Conservation (phyloP, 495 filamentous ascomycete species). For the Rusavskia elegans region DNA sequence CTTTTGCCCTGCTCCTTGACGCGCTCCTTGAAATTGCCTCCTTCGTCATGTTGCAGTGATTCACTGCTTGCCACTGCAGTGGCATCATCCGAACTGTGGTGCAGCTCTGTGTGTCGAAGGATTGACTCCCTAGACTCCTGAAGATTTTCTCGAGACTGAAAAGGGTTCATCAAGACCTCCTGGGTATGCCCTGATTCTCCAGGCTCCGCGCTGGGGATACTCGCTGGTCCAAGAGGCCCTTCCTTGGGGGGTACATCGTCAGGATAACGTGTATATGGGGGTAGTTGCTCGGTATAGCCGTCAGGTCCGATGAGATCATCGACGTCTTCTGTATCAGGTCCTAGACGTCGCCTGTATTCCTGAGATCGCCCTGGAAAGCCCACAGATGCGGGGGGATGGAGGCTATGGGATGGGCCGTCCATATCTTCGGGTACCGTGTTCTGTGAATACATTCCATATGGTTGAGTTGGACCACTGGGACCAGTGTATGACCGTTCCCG, state of each 20-base stretch:
- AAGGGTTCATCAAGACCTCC: constrained; percentile 2
- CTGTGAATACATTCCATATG: constrained; percentile 75
- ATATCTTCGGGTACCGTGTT: constrained; percentile 43
- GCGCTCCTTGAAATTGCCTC: constrained; percentile 30
- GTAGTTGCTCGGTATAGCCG: constrained; percentile 78
- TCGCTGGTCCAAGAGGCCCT: not conserved
- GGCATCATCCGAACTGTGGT: not conserved
- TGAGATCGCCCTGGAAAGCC: constrained; percentile 55
- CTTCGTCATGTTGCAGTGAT: constrained; percentile 30
- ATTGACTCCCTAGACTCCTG: not conserved
- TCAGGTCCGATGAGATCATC: constrained; percentile 79
- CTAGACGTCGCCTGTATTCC: constrained; percentile 51
- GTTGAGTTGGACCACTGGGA: constrained; percentile 61
- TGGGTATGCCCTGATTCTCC: not conserved
- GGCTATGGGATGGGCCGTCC: constrained; percentile 19
- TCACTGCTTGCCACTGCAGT: constrained; percentile 16
- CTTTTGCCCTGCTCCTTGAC: constrained; percentile 40
- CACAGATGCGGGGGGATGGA: constrained; percentile 36
- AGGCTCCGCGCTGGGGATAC: not conserved
- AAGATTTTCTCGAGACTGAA: not conserved
- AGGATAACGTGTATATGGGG: constrained; percentile 74
- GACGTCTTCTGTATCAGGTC: constrained; percentile 69
- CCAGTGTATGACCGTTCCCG: constrained; percentile 44
- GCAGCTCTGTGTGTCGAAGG: not conserved
- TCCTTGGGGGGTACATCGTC: constrained; percentile 26